Conservation (phyloP, 441 rosid species). For the Erodium moschatum region DNA sequence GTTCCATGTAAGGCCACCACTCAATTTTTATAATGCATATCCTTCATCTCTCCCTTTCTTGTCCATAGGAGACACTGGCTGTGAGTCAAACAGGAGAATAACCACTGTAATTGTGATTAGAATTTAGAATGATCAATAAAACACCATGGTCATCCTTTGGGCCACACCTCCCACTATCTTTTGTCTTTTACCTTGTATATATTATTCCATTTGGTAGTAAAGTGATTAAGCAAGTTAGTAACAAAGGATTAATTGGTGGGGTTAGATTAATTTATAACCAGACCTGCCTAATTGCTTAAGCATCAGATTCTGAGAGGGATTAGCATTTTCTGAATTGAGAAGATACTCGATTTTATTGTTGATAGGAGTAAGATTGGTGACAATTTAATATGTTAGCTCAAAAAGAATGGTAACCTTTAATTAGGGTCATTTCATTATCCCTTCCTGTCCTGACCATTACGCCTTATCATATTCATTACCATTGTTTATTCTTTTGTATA, state of each 20-base stretch:
- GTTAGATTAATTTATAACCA: constrained; percentile 10
- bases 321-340: constrained; percentile 17
- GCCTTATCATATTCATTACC: neutral
- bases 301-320: constrained; percentile 23
- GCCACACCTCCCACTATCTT: constrained; percentile 22
- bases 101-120: constrained; percentile 13
- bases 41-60: neutral
- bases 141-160: constrained; percentile 13
- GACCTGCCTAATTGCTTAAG: neutral
- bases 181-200: constrained; percentile 1
- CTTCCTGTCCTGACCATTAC: neutral
- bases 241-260: constrained; percentile 10
- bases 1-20: constrained; percentile 8
- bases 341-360: neutral
- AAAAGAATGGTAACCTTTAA: constrained; percentile 9
- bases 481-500: neutral
- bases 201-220: constrained; percentile 4
- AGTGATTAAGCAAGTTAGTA: neutral
- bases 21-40: constrained; percentile 13
- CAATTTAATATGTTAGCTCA: neutral
- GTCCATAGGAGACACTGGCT: constrained; percentile 15
- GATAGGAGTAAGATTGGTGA: constrained; percentile 6
- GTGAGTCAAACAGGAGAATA: constrained; percentile 21
- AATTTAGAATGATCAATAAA: constrained; percentile 24
- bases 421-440: constrained; percentile 9